Evolutionary conservation across 1,139 yeast species (phyloP).

Genomic region (Sugiyamaella pinicola): DNA sequence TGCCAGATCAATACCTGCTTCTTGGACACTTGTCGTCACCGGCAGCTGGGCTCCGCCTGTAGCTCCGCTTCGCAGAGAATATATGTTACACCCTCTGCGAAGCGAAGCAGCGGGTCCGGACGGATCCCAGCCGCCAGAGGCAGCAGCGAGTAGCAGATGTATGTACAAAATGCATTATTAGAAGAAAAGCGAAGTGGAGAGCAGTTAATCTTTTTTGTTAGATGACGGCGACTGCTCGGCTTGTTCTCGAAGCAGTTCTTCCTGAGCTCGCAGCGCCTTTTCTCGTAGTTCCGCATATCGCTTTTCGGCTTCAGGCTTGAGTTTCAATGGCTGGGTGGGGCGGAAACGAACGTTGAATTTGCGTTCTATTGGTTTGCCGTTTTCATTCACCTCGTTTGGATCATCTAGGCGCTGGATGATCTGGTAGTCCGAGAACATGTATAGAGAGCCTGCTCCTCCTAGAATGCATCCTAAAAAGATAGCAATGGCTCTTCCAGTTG

Average conservation of each 20-base stretch:
- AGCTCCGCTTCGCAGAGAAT: no score
- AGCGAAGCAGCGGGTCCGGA: constrained; percentile 7
- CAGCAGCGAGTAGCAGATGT: neutral
- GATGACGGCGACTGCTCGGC: neutral
- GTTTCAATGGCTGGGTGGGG: constrained; percentile 42
- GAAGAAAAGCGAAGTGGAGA: neutral
- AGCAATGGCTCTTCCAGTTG: constrained; percentile 42
- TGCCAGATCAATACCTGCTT: no score
- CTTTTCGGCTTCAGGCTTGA: constrained; percentile 42
- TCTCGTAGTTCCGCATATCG: constrained; percentile 20
- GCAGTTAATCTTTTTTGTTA: constrained; percentile 1
- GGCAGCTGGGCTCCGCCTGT: no score
- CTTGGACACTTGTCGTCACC: no score
- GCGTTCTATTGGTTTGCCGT: constrained; percentile 34
- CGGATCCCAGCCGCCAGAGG: constrained; percentile 12
- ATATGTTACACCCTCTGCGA: no score
- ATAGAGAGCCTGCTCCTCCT: constrained; percentile 39
- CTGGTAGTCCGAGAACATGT: constrained; percentile 42
- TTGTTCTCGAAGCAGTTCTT: neutral
- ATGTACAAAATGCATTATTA: neutral
- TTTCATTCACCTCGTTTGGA: constrained; percentile 35
- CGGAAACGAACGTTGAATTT: constrained; percentile 42
- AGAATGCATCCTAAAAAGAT: constrained; percentile 38
- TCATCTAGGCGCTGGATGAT: constrained; percentile 40
- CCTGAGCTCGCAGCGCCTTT: neutral